Base-by-base conservation (phyloP, 2,329 filamentous ascomycete genomes). In the Beauveria brongniartii region DNA sequence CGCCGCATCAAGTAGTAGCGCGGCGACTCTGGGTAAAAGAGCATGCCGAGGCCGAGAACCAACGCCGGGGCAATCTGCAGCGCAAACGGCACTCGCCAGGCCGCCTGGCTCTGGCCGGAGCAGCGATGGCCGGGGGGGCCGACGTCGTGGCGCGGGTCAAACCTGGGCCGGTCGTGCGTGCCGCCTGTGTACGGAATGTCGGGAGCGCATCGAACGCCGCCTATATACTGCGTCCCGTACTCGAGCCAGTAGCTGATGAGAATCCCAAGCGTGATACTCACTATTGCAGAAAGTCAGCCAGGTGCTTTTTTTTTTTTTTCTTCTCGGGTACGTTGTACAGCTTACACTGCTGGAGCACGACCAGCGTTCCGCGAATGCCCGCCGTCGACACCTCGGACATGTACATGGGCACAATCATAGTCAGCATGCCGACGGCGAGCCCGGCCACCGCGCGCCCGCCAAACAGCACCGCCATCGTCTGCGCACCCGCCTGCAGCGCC, bases 11-110 rank as follows among this genome's bases (percentile, higher is more conserved):
- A 59, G 47, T 66, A 66, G 63, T 64, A 75, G 2, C 73, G 69
- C 2, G 73, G 73, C 1, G 73, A 73, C 47, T 74, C 68, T 0
- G 73, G 74, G 8, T 86, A 78, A 66, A 86, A 75, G 58, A 84
- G 63, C 68, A 87, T 80, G 41, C 83, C 83, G 30, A 70, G 62
- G 7, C 80, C 74, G 1, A 87, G 75, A 41, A 87, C 75, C 14
- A 85, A 64, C 2, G 82, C 79, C 69, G 82, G 86, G 0, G 77
- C 65, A 61, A 86, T 83, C 65, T 82, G 80, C 20, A 82, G 64
- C 1, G 73, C 77, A 53, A 82, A 74, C 0, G 80, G 80, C 14
- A 82, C 73, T 12, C 79, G 72, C 70, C 80, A 82, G 4, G 78
- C 67, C 1, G 69, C 70, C 14, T 73, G 63, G 14, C 74, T 78